A percentile compares a stretch with the other conserved stretches of the same genome.
Evolutionary conservation across 352 stramenopile genomes (phyloP).

Genomic region (Pythium utonaiense): DNA sequence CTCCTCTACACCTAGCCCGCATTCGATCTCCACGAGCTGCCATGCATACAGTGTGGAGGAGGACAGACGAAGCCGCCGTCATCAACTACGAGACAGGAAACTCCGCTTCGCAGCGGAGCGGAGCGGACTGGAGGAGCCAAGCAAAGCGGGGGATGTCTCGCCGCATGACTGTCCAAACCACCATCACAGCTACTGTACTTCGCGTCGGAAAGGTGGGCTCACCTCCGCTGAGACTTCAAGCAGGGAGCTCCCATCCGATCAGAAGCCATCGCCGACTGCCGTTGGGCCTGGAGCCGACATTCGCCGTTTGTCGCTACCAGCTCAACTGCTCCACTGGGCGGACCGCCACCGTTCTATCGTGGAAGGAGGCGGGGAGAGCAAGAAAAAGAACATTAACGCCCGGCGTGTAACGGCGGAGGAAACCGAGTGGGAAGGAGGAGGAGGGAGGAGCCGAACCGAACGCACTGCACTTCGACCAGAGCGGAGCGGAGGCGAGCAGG

Average conservation of each 20-base stretch:
- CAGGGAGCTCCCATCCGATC: neutral
- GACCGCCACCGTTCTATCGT: neutral
- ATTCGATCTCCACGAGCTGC: neutral
- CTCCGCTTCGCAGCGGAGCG: too few species aligned
- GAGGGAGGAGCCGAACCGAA: neutral
- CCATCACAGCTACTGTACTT: too few species aligned
- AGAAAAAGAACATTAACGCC: slow-evolving; percentile 40
- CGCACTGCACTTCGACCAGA: neutral
- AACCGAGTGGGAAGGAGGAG: neutral
- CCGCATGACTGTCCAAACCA: neutral
- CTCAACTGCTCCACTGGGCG: too few species aligned
- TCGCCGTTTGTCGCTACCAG: neutral
- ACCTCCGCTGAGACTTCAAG: slow-evolving; percentile 21
- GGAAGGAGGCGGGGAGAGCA: slow-evolving; percentile 33
- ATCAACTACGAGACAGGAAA: neutral
- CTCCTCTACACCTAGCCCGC: neutral
- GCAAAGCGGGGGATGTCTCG: neutral
- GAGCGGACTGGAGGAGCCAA: neutral
- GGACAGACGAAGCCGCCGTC: neutral
- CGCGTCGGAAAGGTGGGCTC: too few species aligned
- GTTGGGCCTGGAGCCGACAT: neutral
- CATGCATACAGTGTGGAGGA: neutral
- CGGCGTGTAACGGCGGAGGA: neutral
- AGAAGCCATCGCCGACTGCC: too few species aligned
- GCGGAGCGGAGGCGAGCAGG: neutral